These are phyloP conservation scores for Martiniozyma asiatica DNA, from an alignment of 1,139 yeast species.

Conservation along the genomic window DNA sequence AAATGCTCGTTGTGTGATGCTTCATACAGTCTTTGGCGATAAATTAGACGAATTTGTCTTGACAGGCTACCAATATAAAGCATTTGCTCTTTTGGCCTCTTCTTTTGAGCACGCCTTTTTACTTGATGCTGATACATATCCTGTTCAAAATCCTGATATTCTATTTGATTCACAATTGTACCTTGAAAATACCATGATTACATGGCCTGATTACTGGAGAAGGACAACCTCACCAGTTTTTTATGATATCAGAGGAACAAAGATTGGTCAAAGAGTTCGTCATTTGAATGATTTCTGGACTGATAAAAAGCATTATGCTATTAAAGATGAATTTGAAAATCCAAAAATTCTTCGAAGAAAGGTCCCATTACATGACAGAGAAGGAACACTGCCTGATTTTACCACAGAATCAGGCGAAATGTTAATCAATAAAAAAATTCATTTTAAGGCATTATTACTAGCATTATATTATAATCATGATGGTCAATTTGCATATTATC, in stretches of 20 bases:
- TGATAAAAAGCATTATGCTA: slow-evolving; percentile 15
- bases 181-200: slow-evolving; percentile 20
- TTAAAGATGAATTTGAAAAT: slow-evolving; percentile 22
- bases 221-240: slow-evolving; percentile 47
- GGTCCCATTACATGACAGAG: slow-evolving; percentile 38
- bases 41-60: slow-evolving; percentile 20
- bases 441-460: slow-evolving; percentile 37
- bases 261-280: slow-evolving; percentile 17
- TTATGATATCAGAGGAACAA: slow-evolving; percentile 38
- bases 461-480: slow-evolving; percentile 46
- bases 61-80: slow-evolving; percentile 44
- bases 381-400: slow-evolving; percentile 48
- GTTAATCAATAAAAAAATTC: slow-evolving; percentile 39
- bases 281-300: slow-evolving; percentile 20
- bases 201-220: slow-evolving; percentile 66
- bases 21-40: slow-evolving; percentile 28
- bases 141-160: slow-evolving; percentile 38
- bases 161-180: slow-evolving; percentile 31
- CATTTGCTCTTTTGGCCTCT: slow-evolving; percentile 39
- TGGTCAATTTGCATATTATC: slow-evolving; percentile 46
- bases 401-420: slow-evolving; percentile 55
- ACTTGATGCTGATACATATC: slow-evolving; percentile 43
- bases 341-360: slow-evolving; percentile 16
- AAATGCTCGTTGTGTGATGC: slow-evolving; percentile 31
- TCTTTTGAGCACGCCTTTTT: slow-evolving; percentile 39